A percentile compares a stretch with the other conserved stretches of the same genome.
phyloP scores from a whole-genome alignment of 768 basidiomycete species.

The Suillus weaverae region DNA sequence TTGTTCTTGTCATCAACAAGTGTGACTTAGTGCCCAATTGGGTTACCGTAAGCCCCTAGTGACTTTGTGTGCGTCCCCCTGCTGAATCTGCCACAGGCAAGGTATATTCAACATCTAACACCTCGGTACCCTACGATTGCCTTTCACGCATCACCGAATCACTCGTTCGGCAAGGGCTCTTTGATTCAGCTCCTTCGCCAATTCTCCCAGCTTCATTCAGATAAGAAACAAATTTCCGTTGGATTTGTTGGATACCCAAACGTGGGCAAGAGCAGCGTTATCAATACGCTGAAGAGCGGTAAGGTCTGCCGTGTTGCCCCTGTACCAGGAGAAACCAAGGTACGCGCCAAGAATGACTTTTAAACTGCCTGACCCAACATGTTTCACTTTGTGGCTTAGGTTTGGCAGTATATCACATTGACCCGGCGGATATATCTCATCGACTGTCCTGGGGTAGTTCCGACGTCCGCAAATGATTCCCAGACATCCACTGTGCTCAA shows the following conservation, averaged over 20 bases:
- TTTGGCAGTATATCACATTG: conserved; percentile 99
- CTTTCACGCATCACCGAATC: conserved; percentile 98
- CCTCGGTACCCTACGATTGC: conserved; percentile 95
- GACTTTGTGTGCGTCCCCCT: not conserved
- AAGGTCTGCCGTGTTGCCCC: conserved; percentile 98
- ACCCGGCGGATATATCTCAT: conserved; percentile 97
- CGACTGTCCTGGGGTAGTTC: conserved; percentile 98
- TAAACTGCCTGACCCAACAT: not conserved
- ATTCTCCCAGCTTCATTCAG: conserved; percentile 94
- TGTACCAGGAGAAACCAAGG: conserved; percentile 96
- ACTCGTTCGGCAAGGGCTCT: conserved; percentile 98
- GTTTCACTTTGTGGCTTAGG: conserved; percentile 33
- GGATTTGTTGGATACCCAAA: conserved; percentile 99
- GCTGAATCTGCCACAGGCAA: conserved; percentile 54
- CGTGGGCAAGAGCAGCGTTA: conserved; percentile 95
- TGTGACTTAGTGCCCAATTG: conserved; percentile 98
- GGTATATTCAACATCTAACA: conserved; percentile 94
- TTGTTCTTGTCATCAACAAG: conserved; percentile 96
- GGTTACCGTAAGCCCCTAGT: conserved; percentile 78
- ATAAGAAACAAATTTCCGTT: conserved; percentile 99
- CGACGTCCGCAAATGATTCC: conserved; percentile 87
- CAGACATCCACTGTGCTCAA: conserved; percentile 93
- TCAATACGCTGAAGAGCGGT: conserved; percentile 97
- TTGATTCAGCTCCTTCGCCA: conserved; percentile 96
- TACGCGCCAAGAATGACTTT: conserved; percentile 16